Evolutionary conservation across 192 early-diverging fungal species (phyloP).

Genomic region (Coemansia sp.): DNA sequence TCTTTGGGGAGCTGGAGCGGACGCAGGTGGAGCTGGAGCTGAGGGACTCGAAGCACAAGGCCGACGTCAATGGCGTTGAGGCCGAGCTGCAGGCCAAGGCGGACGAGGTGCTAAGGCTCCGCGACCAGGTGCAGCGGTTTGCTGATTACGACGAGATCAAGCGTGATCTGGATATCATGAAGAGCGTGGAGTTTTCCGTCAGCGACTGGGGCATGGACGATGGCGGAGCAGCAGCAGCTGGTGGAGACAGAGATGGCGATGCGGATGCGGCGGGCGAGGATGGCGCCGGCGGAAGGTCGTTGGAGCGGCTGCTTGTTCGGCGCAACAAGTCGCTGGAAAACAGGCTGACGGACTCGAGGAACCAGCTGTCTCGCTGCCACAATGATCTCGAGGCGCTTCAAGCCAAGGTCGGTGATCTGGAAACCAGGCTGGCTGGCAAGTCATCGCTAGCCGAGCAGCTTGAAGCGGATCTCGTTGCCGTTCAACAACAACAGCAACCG

Average conservation of each 20-base stretch:
- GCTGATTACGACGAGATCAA: slow-evolving; percentile 88
- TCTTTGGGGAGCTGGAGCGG: slow-evolving; percentile 35
- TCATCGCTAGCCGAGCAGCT: slow-evolving; percentile 47
- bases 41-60: slow-evolving; percentile 13
- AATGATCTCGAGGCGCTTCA: slow-evolving; percentile 37
- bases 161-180: slow-evolving; percentile 78
- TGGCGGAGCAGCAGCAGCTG: slow-evolving; percentile 23
- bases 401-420: neutral
- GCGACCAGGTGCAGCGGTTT: slow-evolving; percentile 58
- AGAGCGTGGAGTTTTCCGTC: slow-evolving; percentile 68
- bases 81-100: slow-evolving; percentile 45
- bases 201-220: slow-evolving; percentile 54
- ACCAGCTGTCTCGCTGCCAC: slow-evolving; percentile 52
- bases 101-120: slow-evolving; percentile 61
- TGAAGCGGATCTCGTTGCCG: slow-evolving; percentile 31
- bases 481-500: neutral
- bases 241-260: slow-evolving; percentile 23
- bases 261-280: slow-evolving; percentile 51
- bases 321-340: slow-evolving; percentile 83
- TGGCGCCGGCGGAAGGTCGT: slow-evolving; percentile 13
- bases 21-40: slow-evolving; percentile 39
- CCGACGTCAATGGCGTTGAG: slow-evolving; percentile 21
- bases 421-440: neutral
- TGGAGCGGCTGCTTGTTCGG: slow-evolving; percentile 79
- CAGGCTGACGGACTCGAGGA: slow-evolving; percentile 58